phyloP scores from a whole-genome alignment of 371 early-diverging fungal species.

The Gilbertella persicaria region DNA sequence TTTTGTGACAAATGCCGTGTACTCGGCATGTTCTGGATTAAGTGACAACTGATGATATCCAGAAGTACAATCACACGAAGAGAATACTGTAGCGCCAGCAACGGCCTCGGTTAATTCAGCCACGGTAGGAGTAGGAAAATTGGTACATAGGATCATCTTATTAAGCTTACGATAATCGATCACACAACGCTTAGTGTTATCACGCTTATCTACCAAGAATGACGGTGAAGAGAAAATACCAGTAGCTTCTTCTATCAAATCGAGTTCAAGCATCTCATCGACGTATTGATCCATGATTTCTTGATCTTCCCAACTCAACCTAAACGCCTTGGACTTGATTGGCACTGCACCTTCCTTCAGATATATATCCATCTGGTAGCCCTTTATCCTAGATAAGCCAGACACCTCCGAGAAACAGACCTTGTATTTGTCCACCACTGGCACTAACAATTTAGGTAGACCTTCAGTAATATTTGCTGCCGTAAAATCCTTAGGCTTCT shows the following conservation, averaged over 20 bases:
- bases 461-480: too few species aligned
- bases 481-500: neutral
- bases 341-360: constrained; percentile 5
- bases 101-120: constrained; percentile 32
- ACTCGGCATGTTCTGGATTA: too few species aligned
- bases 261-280: constrained; percentile 9
- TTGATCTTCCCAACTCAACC: constrained; percentile 20
- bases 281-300: constrained; percentile 4
- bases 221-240: constrained; percentile 37
- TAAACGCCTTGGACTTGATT: constrained; percentile 10
- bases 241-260: constrained; percentile 12
- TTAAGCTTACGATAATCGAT: too few species aligned
- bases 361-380: neutral
- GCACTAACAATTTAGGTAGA: neutral
- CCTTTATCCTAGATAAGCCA: constrained; percentile 1
- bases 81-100: constrained; percentile 23
- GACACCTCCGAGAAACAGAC: constrained; percentile 10
- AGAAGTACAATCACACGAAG: too few species aligned
- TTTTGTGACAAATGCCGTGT: too few species aligned
- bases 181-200: constrained; percentile 40
- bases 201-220: constrained; percentile 50
- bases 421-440: neutral
- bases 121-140: constrained; percentile 37
- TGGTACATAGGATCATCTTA: constrained; percentile 21
- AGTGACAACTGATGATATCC: too few species aligned